phyloP scores from a whole-genome alignment of 768 basidiomycete genomes.

The Amanita pallidorosea region DNA sequence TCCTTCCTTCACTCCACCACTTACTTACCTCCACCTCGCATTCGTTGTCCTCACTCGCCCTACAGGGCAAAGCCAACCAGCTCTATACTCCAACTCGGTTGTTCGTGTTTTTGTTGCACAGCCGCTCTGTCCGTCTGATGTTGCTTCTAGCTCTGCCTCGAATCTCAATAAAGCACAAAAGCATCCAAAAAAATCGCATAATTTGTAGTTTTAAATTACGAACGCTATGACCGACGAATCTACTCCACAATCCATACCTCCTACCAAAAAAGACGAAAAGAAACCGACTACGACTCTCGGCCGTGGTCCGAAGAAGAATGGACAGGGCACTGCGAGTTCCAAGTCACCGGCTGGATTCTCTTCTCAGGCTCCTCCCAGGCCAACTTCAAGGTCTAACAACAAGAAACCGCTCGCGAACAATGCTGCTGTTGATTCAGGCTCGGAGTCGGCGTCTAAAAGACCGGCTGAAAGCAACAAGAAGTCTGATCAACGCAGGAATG shows the following conservation, averaged over 20 bases:
- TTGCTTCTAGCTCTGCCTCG: not conserved
- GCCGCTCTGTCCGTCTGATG: conserved; percentile 1
- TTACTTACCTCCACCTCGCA: conserved; percentile 32
- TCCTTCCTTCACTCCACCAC: conserved; percentile 37
- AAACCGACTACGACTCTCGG: conserved; percentile 41
- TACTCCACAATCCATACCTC: conserved; percentile 44
- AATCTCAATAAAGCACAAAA: conserved; percentile 14
- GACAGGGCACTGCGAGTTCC: conserved; percentile 40
- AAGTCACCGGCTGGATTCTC: conserved; percentile 32
- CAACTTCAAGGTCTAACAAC: conserved; percentile 57
- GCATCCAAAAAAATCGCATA: conserved; percentile 37
- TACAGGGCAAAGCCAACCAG: conserved; percentile 78
- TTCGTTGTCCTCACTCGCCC: conserved; percentile 73
- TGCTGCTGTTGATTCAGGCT: conserved; percentile 51
- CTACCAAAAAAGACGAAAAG: conserved; percentile 66
- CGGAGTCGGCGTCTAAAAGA: conserved; percentile 59
- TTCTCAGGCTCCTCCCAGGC: conserved; percentile 36
- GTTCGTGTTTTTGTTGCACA: conserved; percentile 25
- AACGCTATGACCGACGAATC: conserved; percentile 85
- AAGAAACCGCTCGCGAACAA: conserved; percentile 40
- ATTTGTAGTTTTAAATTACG: conserved; percentile 45
- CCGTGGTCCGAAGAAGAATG: conserved; percentile 40
- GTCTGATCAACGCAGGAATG: conserved; percentile 43
- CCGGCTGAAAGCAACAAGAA: conserved; percentile 44
- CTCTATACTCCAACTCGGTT: conserved; percentile 25